These are phyloP conservation scores for Elsinoe batatas DNA, from an alignment of 2,329 filamentous ascomycete genomes.

Conservation along the genomic window DNA sequence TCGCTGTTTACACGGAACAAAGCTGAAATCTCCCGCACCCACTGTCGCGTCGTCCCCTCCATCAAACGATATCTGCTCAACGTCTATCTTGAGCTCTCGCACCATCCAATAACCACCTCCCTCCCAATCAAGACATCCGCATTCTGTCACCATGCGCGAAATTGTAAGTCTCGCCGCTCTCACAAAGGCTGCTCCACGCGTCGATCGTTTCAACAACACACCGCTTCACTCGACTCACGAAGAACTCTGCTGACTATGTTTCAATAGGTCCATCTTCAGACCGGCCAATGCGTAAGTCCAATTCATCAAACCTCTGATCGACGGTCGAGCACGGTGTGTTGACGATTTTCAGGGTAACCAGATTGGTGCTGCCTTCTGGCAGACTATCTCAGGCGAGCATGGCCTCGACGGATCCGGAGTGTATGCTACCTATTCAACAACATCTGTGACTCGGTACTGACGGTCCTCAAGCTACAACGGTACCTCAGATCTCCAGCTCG, in stretches of 20 bases:
- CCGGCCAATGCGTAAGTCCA: slow-evolving; percentile 90
- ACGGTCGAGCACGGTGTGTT: slow-evolving; percentile 19
- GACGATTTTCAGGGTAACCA: slow-evolving; percentile 74
- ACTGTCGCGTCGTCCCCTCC: slow-evolving; percentile 1
- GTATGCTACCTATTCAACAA: slow-evolving; percentile 45
- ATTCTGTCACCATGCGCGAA: slow-evolving; percentile 51
- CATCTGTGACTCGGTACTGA: slow-evolving; percentile 20
- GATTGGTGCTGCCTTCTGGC: slow-evolving; percentile 99
- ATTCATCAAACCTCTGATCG: not conserved
- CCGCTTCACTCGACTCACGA: slow-evolving; percentile 21
- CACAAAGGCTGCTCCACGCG: slow-evolving; percentile 30
- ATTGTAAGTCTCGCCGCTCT: slow-evolving; percentile 46
- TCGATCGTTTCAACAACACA: slow-evolving; percentile 33
- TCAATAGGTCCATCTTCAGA: slow-evolving; percentile 94
- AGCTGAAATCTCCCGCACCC: not conserved
- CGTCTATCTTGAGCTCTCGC: slow-evolving; percentile 12
- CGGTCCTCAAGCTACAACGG: slow-evolving; percentile 69
- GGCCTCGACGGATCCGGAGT: slow-evolving; percentile 95
- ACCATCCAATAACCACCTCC: not conserved
- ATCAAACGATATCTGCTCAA: slow-evolving; percentile 7
- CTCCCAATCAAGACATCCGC: slow-evolving; percentile 10
- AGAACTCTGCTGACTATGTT: slow-evolving; percentile 47
- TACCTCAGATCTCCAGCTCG: slow-evolving; percentile 95
- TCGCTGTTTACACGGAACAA: not conserved
- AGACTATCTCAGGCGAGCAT: slow-evolving; percentile 59